Conservation (phyloP, 768 basidiomycete species). For the Phlegmacium glaucopus region DNA sequence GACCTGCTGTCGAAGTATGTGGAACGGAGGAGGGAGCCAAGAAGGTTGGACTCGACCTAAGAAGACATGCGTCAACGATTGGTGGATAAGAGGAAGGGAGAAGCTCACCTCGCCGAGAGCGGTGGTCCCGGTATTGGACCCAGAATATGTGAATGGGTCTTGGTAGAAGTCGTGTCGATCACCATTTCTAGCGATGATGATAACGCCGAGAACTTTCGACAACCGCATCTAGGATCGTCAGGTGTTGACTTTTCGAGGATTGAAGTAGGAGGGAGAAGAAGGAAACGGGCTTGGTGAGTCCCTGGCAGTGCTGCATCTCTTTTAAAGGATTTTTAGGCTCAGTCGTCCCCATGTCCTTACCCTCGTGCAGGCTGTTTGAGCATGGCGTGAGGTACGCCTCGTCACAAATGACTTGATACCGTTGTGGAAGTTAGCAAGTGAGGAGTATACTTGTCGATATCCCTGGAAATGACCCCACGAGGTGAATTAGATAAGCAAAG, state of each 20-base stretch:
- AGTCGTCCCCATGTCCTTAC: constrained; percentile 8
- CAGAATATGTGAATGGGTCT: constrained; percentile 65
- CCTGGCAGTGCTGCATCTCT: constrained; percentile 15
- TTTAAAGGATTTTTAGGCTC: constrained; percentile 13
- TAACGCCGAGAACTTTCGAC: constrained; percentile 71
- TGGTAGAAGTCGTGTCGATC: constrained; percentile 70
- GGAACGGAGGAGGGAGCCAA: constrained; percentile 60
- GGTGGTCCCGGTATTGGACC: constrained; percentile 63
- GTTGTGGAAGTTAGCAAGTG: constrained; percentile 13
- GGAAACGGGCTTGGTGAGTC: constrained; percentile 13
- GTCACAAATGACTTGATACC: constrained; percentile 11
- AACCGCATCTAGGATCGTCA: constrained; percentile 32
- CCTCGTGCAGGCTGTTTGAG: constrained; percentile 16
- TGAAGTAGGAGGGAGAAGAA: constrained; percentile 15
- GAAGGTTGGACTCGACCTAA: constrained; percentile 64
- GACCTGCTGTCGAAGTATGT: constrained; percentile 67
- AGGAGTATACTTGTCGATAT: constrained; percentile 7
- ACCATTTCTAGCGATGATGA: constrained; percentile 77
- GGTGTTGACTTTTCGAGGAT: constrained; percentile 5
- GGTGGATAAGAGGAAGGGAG: not conserved
- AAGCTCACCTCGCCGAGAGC: constrained; percentile 67
- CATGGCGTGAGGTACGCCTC: constrained; percentile 19
- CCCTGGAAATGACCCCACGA: constrained; percentile 10
- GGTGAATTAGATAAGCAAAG: constrained; percentile 12
- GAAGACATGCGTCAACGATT: constrained; percentile 7